Conservation (phyloP, 192 early-diverging fungal species). For the Fimicolochytrium jonesii region DNA sequence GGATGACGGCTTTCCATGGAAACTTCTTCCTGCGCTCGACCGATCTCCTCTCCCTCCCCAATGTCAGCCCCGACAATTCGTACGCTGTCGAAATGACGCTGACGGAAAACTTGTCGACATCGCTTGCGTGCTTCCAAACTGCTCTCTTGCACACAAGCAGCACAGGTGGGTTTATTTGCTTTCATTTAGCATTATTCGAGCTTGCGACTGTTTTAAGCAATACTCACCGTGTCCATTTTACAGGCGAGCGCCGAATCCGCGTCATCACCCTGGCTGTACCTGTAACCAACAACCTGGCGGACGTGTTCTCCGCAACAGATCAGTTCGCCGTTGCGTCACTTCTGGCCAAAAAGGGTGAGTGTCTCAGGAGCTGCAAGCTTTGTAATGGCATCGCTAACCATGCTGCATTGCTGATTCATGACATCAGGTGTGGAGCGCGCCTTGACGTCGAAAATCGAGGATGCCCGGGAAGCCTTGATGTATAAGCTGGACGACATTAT, state of each 20-base stretch:
- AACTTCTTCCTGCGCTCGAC: conserved; percentile 96
- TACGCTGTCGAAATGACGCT: conserved; percentile 81
- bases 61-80: conserved; percentile 85
- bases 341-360: conserved; percentile 76
- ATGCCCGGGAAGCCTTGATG: conserved; percentile 87
- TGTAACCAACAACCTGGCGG: conserved; percentile 72
- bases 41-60: conserved; percentile 86
- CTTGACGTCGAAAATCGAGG: conserved; percentile 81
- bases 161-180: conserved; percentile 43
- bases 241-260: conserved; percentile 83
- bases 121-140: conserved; percentile 89
- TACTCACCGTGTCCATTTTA: too few relatives aligned
- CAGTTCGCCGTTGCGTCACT: conserved; percentile 77
- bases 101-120: conserved; percentile 69
- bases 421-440: conserved; percentile 76
- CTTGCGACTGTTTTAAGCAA: too few relatives aligned
- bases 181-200: neutral
- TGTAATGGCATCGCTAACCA: neutral
- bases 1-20: conserved; percentile 88
- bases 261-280: conserved; percentile 88
- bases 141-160: conserved; percentile 88
- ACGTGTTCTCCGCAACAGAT: conserved; percentile 80
- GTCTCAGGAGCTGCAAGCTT: neutral
- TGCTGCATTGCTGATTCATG: neutral
- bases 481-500: conserved; percentile 87